A percentile compares a stretch with the other conserved stretches of the same genome.
Evolutionary conservation across 768 basidiomycete species (phyloP).

Genomic region (Phlebiopsis gigantea): DNA sequence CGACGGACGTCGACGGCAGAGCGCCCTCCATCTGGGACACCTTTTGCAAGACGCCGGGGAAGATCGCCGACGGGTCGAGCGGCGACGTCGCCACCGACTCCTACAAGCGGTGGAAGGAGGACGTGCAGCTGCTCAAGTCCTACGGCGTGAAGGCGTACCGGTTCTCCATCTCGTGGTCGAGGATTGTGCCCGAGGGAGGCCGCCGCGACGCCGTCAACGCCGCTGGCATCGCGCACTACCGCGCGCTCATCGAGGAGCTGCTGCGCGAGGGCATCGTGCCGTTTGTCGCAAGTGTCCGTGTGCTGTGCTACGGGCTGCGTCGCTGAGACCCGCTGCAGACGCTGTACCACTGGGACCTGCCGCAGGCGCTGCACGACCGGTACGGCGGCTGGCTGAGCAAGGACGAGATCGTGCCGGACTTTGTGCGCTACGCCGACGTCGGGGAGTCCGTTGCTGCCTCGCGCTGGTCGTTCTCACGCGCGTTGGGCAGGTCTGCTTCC

Average conservation of each 20-base stretch:
- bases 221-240: conserved; percentile 42
- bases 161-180: conserved; percentile 50
- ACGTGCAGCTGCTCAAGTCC: conserved; percentile 39
- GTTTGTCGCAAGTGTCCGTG: conserved; percentile 34
- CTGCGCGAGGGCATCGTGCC: conserved; percentile 39
- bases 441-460: not conserved
- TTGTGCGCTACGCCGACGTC: conserved; percentile 44
- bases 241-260: conserved; percentile 38
- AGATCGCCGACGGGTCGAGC: conserved; percentile 37
- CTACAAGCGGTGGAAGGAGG: conserved; percentile 37
- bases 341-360: conserved; percentile 77
- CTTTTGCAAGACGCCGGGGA: conserved; percentile 38
- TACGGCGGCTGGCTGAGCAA: conserved; percentile 77
- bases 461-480: not conserved
- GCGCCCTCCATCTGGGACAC: conserved; percentile 45
- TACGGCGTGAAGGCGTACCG: conserved; percentile 45
- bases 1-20: conserved; percentile 31
- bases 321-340: conserved; percentile 35
- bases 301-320: too few species aligned
- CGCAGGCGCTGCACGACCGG: conserved; percentile 65
- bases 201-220: conserved; percentile 41
- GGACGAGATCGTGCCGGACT: conserved; percentile 65
- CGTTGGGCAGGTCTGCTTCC: conserved; percentile 56
- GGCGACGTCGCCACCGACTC: conserved; percentile 44
- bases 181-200: conserved; percentile 47